Percentiles rank a stretch among this genome's conserved stretches.
Evolutionary conservation across 1,284 basidiomycete genomes (phyloP).

Genomic region (Ceratobasidium papillatum): DNA sequence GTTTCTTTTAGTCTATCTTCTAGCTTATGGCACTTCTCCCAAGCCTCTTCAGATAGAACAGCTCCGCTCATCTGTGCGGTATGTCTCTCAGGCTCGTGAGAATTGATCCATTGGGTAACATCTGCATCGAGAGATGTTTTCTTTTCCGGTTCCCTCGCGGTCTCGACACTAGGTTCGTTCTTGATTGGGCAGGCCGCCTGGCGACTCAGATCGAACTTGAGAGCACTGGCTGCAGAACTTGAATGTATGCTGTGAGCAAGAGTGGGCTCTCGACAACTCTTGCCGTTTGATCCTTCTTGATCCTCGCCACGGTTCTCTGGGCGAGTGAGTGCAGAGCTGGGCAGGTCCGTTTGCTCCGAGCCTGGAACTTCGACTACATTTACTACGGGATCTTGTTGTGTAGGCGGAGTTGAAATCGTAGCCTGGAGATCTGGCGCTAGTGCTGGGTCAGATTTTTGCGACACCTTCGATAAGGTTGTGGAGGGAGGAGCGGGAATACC

Average conservation of each 20-base stretch:
- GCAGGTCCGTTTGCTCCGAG: constrained; percentile 8
- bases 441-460: background rate
- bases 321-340: background rate
- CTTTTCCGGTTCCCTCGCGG: background rate
- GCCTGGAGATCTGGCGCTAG: constrained; percentile 6
- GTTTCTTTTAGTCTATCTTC: background rate
- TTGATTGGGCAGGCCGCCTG: background rate
- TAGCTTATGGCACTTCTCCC: background rate
- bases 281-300: background rate
- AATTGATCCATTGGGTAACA: background rate
- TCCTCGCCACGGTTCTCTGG: background rate
- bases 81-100: background rate
- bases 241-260: background rate
- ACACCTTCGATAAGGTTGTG: background rate
- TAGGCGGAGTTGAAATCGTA: background rate
- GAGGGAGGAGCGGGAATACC: background rate
- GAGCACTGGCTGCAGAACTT: constrained; percentile 7
- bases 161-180: constrained; percentile 1
- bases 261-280: constrained; percentile 24
- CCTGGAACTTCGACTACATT: background rate
- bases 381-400: background rate
- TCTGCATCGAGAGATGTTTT: background rate
- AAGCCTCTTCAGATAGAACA: constrained; percentile 11
- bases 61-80: constrained; percentile 25
- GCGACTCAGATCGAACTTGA: background rate